Base-by-base conservation (phyloP, 2,329 filamentous ascomycete genomes). In the Hansfordia pulvinata region DNA sequence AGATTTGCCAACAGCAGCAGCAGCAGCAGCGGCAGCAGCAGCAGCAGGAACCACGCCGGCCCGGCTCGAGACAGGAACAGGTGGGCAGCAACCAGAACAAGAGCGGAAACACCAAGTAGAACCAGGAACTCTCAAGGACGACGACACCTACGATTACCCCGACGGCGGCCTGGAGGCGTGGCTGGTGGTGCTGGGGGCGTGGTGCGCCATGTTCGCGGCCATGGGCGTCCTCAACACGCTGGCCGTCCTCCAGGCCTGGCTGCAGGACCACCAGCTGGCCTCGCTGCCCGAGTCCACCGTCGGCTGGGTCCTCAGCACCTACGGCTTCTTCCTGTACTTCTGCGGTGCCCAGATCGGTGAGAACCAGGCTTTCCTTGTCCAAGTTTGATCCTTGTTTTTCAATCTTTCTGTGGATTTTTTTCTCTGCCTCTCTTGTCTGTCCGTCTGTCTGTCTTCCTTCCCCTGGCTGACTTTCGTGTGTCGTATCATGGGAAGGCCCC, bases 251-350 rank as follows among this genome's bases (percentile, higher is more conserved):
- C 69, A 82, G 44, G 62, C 71, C 7, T 80, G 79, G 46, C 54
- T 83, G 15, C 53, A 64, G 20, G 61, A 58, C n/a, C 55, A 84
- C 37, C 72, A 82, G 33, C 54, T 85, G 8, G 50, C 53, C 6
- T 50, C 58, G 8, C 67, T 76, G 35, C 62, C 56, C 18, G 64
- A 71, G 22, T 67, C 68, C 8, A 62, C 58, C 5, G 66, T 76
- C 18, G 76, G 75, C 2, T 85, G 79, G 79, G 79, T 85, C 30
- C 79, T 82, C 37, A 68, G 72, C 36, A 54, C 78, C 26, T 83
- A 78, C 39, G 62, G 70, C 13, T 84, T 82, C 42, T 56, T 83
- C 20, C 60, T 74, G 10, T 80, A 81, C 45, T 76, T 81, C 41
- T 70, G 75, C 26, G 77, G 78, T 9, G 64, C 81, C 1, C 74